Percentiles rank a stretch among this genome's conserved stretches.
Evolutionary conservation across 352 stramenopile species (phyloP).

Genomic region (Halophytophthora polymorphica): DNA sequence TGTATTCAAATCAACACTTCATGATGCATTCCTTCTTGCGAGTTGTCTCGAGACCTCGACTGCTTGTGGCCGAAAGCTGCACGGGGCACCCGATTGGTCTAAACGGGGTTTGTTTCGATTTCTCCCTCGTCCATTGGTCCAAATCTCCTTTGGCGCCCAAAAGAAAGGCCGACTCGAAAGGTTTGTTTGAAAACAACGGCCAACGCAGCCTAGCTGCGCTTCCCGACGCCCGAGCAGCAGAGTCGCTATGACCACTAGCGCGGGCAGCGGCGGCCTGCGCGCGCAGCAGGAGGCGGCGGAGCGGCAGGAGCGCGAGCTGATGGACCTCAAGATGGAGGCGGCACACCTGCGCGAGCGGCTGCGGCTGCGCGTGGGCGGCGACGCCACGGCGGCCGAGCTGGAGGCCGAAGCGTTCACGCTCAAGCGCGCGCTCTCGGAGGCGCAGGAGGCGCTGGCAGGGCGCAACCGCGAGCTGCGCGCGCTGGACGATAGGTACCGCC

Average conservation of each 20-base stretch:
- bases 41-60: no score
- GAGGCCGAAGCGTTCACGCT: constrained; percentile 78
- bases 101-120: no score
- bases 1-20: no score
- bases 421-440: constrained; percentile 48
- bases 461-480: constrained; percentile 39
- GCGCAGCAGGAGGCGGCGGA: constrained; percentile 50
- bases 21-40: no score
- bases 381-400: constrained; percentile 69
- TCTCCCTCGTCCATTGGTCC: no score
- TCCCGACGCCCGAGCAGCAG: no score
- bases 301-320: constrained; percentile 57
- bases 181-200: background rate
- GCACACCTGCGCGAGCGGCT: constrained; percentile 73
- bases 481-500: constrained; percentile 59
- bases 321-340: constrained; percentile 87
- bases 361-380: constrained; percentile 64
- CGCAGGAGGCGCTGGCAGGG: constrained; percentile 40
- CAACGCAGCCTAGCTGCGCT: no score
- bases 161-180: no score
- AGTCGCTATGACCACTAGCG: background rate
- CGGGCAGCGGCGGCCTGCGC: constrained; percentile 26
- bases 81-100: no score
- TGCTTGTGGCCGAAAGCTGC: no score
- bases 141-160: no score